Evolutionary conservation across 805 yeast genomes (phyloP).

Genomic region (Wickerhamiella spandovensis): DNA sequence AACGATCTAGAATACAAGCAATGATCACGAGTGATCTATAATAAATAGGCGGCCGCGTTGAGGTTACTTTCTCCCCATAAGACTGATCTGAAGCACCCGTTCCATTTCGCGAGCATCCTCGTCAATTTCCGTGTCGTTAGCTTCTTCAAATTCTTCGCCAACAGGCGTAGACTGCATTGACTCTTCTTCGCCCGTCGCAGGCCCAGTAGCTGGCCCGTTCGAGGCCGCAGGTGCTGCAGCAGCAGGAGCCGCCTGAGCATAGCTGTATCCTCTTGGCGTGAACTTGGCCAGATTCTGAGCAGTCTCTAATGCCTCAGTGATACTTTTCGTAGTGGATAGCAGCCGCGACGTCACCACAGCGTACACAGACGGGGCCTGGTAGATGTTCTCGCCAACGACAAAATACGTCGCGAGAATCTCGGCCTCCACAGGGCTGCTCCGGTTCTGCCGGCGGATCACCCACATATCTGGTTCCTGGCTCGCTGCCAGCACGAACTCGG

Average conservation of each 20-base stretch:
- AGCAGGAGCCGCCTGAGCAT: slow-evolving; percentile 17
- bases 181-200: neutral
- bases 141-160: neutral
- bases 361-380: slow-evolving; percentile 72
- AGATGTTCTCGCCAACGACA: slow-evolving; percentile 82
- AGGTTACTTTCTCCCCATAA: neutral
- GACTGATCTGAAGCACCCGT: neutral
- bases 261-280: slow-evolving; percentile 49
- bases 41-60: too few relatives aligned
- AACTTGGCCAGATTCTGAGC: slow-evolving; percentile 39
- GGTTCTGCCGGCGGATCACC: slow-evolving; percentile 72
- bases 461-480: slow-evolving; percentile 86
- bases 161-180: neutral
- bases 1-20: too few relatives aligned
- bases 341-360: slow-evolving; percentile 62
- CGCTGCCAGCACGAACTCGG: slow-evolving; percentile 65
- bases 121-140: neutral
- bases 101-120: neutral
- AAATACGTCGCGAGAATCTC: slow-evolving; percentile 63
- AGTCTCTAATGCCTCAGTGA: slow-evolving; percentile 35
- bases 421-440: slow-evolving; percentile 40
- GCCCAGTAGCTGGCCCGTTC: too few relatives aligned
- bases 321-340: slow-evolving; percentile 33
- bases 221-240: neutral
- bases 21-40: too few relatives aligned